Evolutionary conservation across 2,329 filamentous ascomycete species (phyloP).

Genomic region (Didymella lethalis): DNA sequence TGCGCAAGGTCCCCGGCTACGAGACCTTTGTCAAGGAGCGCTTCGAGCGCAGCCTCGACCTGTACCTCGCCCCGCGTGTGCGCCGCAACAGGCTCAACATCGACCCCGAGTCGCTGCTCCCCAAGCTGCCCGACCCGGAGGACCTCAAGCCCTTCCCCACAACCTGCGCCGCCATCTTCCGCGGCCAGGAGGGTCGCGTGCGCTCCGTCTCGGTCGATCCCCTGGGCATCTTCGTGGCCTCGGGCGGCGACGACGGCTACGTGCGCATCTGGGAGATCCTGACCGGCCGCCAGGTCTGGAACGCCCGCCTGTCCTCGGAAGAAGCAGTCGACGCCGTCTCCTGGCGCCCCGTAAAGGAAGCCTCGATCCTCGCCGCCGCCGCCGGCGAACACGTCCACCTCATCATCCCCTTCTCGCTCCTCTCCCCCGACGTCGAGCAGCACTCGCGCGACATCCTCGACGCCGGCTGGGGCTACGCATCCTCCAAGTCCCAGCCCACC

Average conservation of each 20-base stretch:
- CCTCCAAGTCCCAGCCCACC: constrained; percentile 64
- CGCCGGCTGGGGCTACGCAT: constrained; percentile 92
- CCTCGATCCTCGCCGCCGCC: constrained; percentile 81
- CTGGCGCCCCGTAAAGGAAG: constrained; percentile 86
- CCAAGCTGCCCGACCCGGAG: constrained; percentile 90
- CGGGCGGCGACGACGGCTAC: constrained; percentile 92
- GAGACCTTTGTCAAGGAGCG: constrained; percentile 90
- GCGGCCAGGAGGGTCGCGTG: constrained; percentile 87
- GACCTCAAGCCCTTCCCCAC: constrained; percentile 96
- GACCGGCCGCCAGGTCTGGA: constrained; percentile 89
- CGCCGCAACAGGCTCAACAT: constrained; percentile 96
- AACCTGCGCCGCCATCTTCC: constrained; percentile 83
- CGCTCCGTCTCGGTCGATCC: constrained; percentile 86
- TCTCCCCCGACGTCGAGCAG: constrained; percentile 76
- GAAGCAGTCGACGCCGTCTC: constrained; percentile 85
- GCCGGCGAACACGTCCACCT: constrained; percentile 87
- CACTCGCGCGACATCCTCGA: constrained; percentile 80
- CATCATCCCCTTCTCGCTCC: constrained; percentile 71
- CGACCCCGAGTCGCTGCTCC: constrained; percentile 89
- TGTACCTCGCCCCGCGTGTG: constrained; percentile 92
- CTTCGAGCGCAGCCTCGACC: constrained; percentile 92
- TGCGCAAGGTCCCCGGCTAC: constrained; percentile 93
- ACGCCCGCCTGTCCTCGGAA: constrained; percentile 75
- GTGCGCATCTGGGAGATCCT: constrained; percentile 88
- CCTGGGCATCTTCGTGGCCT: constrained; percentile 83